These are phyloP conservation scores for Agarophyton chilense DNA, from an alignment of 23 red algal species.

Conservation along the genomic window DNA sequence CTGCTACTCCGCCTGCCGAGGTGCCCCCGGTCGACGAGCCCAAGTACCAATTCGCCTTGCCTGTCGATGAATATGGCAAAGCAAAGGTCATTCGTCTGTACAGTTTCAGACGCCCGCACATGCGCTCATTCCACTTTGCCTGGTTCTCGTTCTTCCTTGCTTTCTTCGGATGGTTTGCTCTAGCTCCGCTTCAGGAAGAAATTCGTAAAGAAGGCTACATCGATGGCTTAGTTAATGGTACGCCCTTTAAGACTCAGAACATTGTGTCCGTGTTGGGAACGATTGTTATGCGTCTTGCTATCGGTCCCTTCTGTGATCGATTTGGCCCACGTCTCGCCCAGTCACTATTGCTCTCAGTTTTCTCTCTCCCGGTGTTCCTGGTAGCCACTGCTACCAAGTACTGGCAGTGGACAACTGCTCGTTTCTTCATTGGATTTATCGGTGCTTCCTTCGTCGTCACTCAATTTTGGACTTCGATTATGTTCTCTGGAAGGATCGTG, in stretches of 20 bases:
- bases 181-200: constrained; percentile 72
- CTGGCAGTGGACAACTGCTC: constrained; percentile 69
- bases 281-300: constrained; percentile 83
- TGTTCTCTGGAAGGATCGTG: constrained; percentile 88
- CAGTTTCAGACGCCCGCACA: constrained; percentile 78
- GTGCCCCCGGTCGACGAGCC: neutral
- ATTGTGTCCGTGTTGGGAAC: constrained; percentile 84
- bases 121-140: constrained; percentile 94
- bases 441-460: constrained; percentile 96
- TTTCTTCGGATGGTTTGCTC: constrained; percentile 98
- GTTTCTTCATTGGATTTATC: constrained; percentile 97
- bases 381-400: constrained; percentile 68
- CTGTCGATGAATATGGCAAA: constrained; percentile 78
- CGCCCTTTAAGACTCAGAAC: constrained; percentile 64
- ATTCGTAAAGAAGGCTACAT: constrained; percentile 49
- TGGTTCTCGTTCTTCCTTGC: constrained; percentile 98
- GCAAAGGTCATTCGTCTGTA: constrained; percentile 46
- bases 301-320: constrained; percentile 87
- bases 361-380: constrained; percentile 91
- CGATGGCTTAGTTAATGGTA: constrained; percentile 6
- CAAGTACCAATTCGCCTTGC: constrained; percentile 36
- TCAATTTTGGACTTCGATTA: constrained; percentile 86
- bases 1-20: neutral
- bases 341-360: constrained; percentile 60
- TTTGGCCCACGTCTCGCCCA: constrained; percentile 86